These are phyloP conservation scores for Crataegus laevigata DNA, from an alignment of 306 rosid species.

Conservation along the genomic window DNA sequence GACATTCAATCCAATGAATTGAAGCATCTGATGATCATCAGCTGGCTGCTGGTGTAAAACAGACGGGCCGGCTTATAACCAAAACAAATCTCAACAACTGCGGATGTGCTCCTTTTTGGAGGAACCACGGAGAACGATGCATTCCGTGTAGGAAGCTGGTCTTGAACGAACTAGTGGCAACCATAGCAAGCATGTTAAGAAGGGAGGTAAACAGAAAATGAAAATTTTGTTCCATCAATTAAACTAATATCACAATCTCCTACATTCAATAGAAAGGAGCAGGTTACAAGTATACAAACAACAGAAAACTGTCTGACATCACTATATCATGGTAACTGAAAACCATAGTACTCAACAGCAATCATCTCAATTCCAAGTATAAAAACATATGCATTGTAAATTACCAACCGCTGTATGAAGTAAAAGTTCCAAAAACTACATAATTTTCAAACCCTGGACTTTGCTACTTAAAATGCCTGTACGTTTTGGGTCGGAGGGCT, in stretches of 20 bases:
- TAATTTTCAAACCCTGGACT: slow-evolving; percentile 28
- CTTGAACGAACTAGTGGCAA: background rate
- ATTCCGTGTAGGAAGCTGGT: background rate
- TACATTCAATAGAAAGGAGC: slow-evolving; percentile 33
- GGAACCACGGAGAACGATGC: too few species aligned
- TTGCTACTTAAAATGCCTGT: slow-evolving; percentile 29
- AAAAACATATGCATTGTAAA: slow-evolving; percentile 31
- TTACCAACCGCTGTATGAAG: slow-evolving; percentile 39
- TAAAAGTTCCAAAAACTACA: slow-evolving; percentile 27
- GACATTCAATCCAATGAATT: too few species aligned
- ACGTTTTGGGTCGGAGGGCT: slow-evolving; percentile 48
- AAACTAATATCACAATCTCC: slow-evolving; percentile 29
- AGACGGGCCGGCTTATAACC: too few species aligned
- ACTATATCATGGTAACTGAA: slow-evolving; percentile 13
- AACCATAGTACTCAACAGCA: slow-evolving; percentile 22
- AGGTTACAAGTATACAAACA: slow-evolving; percentile 32
- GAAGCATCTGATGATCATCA: too few species aligned
- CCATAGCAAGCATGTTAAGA: background rate
- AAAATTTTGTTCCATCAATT: slow-evolving; percentile 3
- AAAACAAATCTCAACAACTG: too few species aligned
- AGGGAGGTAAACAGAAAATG: background rate
- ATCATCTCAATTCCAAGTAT: slow-evolving; percentile 23
- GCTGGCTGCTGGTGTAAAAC: too few species aligned
- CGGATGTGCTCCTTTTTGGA: too few species aligned
- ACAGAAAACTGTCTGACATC: slow-evolving; percentile 22